A percentile compares a stretch with the other conserved stretches of the same genome.
Evolutionary conservation across 129 eudicot species (phyloP).

Genomic region (Tagetes erecta): DNA sequence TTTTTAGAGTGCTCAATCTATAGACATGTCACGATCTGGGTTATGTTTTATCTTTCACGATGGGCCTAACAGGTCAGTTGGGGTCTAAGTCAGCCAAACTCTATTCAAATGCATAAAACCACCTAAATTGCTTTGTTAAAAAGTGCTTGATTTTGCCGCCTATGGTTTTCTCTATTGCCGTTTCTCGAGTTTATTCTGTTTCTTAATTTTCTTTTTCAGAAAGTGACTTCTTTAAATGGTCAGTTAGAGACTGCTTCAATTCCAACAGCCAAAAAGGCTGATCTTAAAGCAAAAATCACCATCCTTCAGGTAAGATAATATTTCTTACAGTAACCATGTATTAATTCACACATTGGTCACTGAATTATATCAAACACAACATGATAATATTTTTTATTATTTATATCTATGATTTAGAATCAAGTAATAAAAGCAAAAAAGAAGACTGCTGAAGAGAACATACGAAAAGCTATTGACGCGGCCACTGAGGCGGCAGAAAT

Average conservation of each 20-base stretch:
- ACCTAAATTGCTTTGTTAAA: not conserved
- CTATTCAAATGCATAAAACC: not conserved
- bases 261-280: slow-evolving; percentile 79
- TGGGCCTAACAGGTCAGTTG: not conserved
- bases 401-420: slow-evolving; percentile 36
- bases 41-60: not conserved
- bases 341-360: not conserved
- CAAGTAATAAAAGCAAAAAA: slow-evolving; percentile 72
- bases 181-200: not conserved
- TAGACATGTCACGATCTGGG: slow-evolving; percentile 1
- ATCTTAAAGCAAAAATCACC: slow-evolving; percentile 62
- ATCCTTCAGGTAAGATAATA: slow-evolving; percentile 60
- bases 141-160: not conserved
- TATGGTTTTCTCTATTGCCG: not conserved
- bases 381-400: not conserved
- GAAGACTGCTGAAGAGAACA: slow-evolving; percentile 74
- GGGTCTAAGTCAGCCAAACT: not conserved
- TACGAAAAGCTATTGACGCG: slow-evolving; percentile 62
- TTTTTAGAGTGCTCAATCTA: slow-evolving; percentile 1
- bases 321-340: not conserved
- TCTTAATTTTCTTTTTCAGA: slow-evolving; percentile 36
- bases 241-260: slow-evolving; percentile 79
- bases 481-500: slow-evolving; percentile 69
- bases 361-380: not conserved
- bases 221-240: slow-evolving; percentile 74